Percentiles rank a stretch among this genome's conserved stretches.
Conservation (phyloP, 2,329 filamentous ascomycete species). For the Colletotrichum destructivum region DNA sequence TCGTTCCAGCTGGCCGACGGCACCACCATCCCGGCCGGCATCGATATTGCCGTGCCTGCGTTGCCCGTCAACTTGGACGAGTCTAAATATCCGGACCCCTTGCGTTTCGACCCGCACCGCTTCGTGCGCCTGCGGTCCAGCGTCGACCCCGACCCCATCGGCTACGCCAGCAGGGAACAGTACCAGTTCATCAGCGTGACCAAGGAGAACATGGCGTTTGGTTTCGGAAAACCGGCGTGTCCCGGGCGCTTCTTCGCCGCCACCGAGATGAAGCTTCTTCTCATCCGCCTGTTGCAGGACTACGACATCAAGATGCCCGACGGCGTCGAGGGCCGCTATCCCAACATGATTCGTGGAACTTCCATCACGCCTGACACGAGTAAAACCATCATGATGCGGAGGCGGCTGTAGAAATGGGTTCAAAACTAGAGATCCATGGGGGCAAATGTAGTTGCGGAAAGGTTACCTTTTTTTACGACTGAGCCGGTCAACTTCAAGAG, state of each 20-base stretch:
- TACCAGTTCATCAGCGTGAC: slow-evolving; percentile 57
- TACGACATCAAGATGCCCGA: slow-evolving; percentile 52
- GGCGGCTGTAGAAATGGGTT: background rate
- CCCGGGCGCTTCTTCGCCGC: slow-evolving; percentile 61
- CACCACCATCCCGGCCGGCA: slow-evolving; percentile 61
- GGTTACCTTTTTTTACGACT: too few relatives aligned
- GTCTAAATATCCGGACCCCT: slow-evolving; percentile 51
- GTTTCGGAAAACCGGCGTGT: slow-evolving; percentile 56
- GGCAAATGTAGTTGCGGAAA: too few relatives aligned
- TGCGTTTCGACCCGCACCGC: slow-evolving; percentile 40
- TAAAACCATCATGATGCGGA: background rate
- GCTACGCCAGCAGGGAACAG: background rate
- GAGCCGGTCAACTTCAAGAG: too few relatives aligned
- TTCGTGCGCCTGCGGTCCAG: slow-evolving; percentile 11
- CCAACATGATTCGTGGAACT: background rate
- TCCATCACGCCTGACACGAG: background rate
- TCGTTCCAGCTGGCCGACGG: slow-evolving; percentile 68
- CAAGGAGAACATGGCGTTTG: slow-evolving; percentile 54
- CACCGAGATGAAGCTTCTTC: slow-evolving; percentile 61
- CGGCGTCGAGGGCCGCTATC: background rate
- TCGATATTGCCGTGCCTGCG: slow-evolving; percentile 58
- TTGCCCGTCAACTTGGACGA: slow-evolving; percentile 55
- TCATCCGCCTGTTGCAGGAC: slow-evolving; percentile 56
- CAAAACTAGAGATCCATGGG: too few relatives aligned
- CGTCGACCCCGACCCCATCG: background rate